Evolutionary conservation across 2,329 filamentous ascomycete genomes (phyloP).

Genomic region (Colletotrichum tropicicola): DNA sequence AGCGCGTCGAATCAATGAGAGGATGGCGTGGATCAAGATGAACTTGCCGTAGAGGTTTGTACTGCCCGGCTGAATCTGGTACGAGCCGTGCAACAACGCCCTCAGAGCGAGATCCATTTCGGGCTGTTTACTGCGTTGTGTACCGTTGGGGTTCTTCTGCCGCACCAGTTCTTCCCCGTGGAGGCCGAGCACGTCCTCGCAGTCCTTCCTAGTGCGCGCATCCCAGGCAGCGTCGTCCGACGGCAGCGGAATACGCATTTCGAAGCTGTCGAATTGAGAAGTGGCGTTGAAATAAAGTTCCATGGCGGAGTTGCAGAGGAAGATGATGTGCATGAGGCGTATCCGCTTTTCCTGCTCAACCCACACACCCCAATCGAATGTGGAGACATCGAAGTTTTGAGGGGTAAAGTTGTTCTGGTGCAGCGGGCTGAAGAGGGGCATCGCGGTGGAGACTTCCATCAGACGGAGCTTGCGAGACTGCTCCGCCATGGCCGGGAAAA

Average conservation of each 20-base stretch:
- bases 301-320: slow-evolving; percentile 70
- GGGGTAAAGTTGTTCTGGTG: slow-evolving; percentile 64
- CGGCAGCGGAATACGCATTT: slow-evolving; percentile 74
- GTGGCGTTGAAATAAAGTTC: slow-evolving; percentile 77
- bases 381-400: slow-evolving; percentile 54
- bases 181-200: slow-evolving; percentile 72
- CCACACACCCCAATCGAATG: slow-evolving; percentile 74
- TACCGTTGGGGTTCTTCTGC: slow-evolving; percentile 69
- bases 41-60: slow-evolving; percentile 81
- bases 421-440: slow-evolving; percentile 63
- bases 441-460: slow-evolving; percentile 59
- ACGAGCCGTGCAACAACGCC: slow-evolving; percentile 66
- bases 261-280: slow-evolving; percentile 69
- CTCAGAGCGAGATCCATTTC: slow-evolving; percentile 69
- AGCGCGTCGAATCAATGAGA: slow-evolving; percentile 64
- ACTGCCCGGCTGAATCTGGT: slow-evolving; percentile 68
- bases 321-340: slow-evolving; percentile 71
- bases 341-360: slow-evolving; percentile 76
- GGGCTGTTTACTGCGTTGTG: slow-evolving; percentile 70
- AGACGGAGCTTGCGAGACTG: slow-evolving; percentile 67
- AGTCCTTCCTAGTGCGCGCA: slow-evolving; percentile 65
- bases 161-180: slow-evolving; percentile 64
- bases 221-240: slow-evolving; percentile 81
- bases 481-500: slow-evolving; percentile 64
- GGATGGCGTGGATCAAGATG: slow-evolving; percentile 74